phyloP scores from a whole-genome alignment of 164 flowering plant species.

The Tetrastigma voinierianum region DNA sequence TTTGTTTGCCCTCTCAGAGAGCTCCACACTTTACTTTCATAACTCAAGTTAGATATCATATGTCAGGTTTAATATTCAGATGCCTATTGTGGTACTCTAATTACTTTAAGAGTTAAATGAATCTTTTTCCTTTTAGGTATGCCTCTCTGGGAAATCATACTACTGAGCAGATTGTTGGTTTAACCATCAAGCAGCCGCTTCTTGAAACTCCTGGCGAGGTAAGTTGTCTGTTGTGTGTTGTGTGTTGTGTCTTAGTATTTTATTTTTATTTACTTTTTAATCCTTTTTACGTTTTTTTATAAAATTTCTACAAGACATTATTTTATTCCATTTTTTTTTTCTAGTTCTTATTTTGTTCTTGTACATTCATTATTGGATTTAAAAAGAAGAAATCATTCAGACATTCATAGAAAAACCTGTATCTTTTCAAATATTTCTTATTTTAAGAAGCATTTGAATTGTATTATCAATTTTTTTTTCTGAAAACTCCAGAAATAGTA shows the following conservation, averaged over 20 bases:
- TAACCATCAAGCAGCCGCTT: slow-evolving; percentile 78
- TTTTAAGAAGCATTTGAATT: too few species aligned
- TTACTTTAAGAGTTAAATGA: background rate
- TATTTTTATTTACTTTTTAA: background rate
- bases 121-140: slow-evolving; percentile 40
- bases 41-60: background rate
- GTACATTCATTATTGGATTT: too few species aligned
- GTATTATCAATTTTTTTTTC: too few species aligned
- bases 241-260: too few species aligned
- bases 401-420: too few species aligned
- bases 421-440: too few species aligned
- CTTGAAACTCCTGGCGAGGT: slow-evolving; percentile 99
- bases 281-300: background rate
- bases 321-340: too few species aligned
- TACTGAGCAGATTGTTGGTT: slow-evolving; percentile 71
- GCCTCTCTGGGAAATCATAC: slow-evolving; percentile 40
- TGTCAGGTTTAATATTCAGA: background rate
- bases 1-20: slow-evolving; percentile 18
- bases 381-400: too few species aligned
- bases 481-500: too few species aligned
- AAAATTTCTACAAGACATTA: too few species aligned
- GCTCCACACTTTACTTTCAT: background rate
- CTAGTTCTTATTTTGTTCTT: too few species aligned
- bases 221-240: slow-evolving; percentile 7
- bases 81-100: background rate